phyloP scores from a whole-genome alignment of 2,329 filamentous ascomycete genomes.

The Ophiostoma australiae region DNA sequence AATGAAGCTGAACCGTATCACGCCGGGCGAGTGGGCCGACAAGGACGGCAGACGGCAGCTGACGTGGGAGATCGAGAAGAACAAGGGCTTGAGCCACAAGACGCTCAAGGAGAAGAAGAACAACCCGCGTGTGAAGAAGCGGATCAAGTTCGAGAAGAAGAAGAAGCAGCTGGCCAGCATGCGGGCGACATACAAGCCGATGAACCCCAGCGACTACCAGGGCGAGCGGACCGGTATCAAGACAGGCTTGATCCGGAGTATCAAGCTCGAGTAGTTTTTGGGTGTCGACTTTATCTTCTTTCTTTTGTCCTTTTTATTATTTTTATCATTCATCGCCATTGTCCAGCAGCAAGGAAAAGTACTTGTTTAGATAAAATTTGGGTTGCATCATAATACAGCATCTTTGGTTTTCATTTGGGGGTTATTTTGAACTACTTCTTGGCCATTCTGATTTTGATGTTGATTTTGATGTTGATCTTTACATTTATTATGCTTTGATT shows the following conservation, averaged over 20 bases:
- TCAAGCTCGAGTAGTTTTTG: slow-evolving; percentile 63
- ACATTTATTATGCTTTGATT: background rate
- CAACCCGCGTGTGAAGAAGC: slow-evolving; percentile 97
- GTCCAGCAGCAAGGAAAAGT: slow-evolving; percentile 5
- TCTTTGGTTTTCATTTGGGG: background rate
- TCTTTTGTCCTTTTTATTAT: background rate
- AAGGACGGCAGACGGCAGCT: slow-evolving; percentile 88
- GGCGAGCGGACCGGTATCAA: slow-evolving; percentile 96
- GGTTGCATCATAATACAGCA: background rate
- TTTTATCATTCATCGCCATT: background rate
- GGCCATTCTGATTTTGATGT: background rate
- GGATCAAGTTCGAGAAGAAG: slow-evolving; percentile 92
- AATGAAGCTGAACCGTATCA: slow-evolving; percentile 57
- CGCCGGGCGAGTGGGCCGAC: slow-evolving; percentile 65
- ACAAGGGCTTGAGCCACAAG: slow-evolving; percentile 79
- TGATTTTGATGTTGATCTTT: background rate
- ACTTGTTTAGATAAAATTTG: background rate
- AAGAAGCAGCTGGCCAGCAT: slow-evolving; percentile 93
- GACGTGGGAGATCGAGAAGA: slow-evolving; percentile 91
- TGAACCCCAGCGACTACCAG: slow-evolving; percentile 78
- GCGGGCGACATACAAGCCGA: slow-evolving; percentile 78
- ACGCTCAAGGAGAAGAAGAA: slow-evolving; percentile 76
- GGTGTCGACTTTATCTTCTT: background rate
- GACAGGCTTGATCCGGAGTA: slow-evolving; percentile 84
- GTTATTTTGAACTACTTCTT: background rate